These are phyloP conservation scores for Henckelia pumila DNA, from an alignment of 257 asterid genomes.

Conservation along the genomic window DNA sequence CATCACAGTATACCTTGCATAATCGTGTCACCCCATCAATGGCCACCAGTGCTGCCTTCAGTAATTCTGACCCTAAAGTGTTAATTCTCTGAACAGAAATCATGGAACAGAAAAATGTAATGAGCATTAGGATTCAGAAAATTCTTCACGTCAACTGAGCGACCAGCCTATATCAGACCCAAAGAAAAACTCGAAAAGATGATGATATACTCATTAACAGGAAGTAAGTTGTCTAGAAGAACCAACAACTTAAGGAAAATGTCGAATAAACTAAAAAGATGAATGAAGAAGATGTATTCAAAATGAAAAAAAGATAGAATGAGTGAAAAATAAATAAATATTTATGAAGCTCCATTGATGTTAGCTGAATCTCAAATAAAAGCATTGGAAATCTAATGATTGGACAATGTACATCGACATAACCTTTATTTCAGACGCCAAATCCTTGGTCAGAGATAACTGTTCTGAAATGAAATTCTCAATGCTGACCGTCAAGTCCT, in stretches of 20 bases:
- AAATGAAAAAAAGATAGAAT: slow-evolving; percentile 18
- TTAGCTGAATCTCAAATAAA: slow-evolving; percentile 13
- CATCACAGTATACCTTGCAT: slow-evolving; percentile 72
- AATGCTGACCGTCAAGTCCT: slow-evolving; percentile 46
- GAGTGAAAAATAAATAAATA: too few relatives aligned
- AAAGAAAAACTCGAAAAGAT: not conserved
- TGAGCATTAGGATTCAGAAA: slow-evolving; percentile 16
- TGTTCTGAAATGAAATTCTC: slow-evolving; percentile 76
- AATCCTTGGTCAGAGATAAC: slow-evolving; percentile 57
- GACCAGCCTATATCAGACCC: not conserved
- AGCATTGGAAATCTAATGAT: slow-evolving; percentile 2
- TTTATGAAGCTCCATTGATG: slow-evolving; percentile 19
- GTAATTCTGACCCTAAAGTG: slow-evolving; percentile 52
- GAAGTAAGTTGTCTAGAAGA: not conserved
- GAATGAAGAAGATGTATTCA: slow-evolving; percentile 1
- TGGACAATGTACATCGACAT: too few relatives aligned
- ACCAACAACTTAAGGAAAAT: not conserved
- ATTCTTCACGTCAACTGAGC: slow-evolving; percentile 13
- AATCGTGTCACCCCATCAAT: slow-evolving; percentile 71
- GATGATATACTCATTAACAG: not conserved
- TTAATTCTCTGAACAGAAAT: slow-evolving; percentile 52
- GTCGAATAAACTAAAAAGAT: not conserved
- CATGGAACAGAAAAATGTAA: slow-evolving; percentile 18
- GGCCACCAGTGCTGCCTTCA: slow-evolving; percentile 57
- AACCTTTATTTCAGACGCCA: slow-evolving; percentile 67